These are phyloP conservation scores for Penicillium sp. DNA, from an alignment of 2,329 filamentous ascomycete genomes.

Conservation along the genomic window DNA sequence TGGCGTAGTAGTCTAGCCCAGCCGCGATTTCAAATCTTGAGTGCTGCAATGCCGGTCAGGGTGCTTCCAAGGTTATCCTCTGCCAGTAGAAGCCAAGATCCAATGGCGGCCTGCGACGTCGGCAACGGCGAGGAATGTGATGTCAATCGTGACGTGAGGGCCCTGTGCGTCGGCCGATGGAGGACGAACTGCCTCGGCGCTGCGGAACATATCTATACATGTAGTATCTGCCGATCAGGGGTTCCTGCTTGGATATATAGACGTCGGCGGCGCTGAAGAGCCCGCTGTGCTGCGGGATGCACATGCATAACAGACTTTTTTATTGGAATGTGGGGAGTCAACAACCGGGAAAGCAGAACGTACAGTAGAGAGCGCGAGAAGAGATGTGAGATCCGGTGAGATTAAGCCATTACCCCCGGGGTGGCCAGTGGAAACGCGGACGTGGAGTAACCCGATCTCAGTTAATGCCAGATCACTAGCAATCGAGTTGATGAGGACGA, in stretches of 20 bases:
- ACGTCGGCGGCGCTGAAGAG: conserved; percentile 16
- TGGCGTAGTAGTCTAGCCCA: neutral
- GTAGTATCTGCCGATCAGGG: conserved; percentile 23
- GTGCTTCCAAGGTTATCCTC: too few relatives aligned
- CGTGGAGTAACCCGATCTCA: conserved; percentile 2
- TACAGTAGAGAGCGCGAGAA: neutral
- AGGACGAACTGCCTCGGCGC: conserved; percentile 7
- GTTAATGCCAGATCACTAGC: neutral
- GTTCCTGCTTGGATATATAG: conserved; percentile 23
- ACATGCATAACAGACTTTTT: conserved; percentile 28
- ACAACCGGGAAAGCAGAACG: neutral
- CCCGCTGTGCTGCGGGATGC: conserved; percentile 20
- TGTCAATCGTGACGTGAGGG: conserved; percentile 22
- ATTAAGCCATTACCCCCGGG: too few relatives aligned
- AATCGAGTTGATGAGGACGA: too few relatives aligned
- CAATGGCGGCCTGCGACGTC: neutral
- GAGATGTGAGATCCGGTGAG: neutral
- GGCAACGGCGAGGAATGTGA: conserved; percentile 25
- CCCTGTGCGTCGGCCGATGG: neutral
- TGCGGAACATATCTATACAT: neutral
- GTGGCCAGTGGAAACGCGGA: neutral
- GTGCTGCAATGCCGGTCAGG: too few relatives aligned
- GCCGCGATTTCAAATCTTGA: neutral
- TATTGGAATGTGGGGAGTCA: conserved; percentile 30
- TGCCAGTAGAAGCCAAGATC: neutral